Evolutionary conservation across 805 yeast species (phyloP).

Genomic region (Kodamaea leandrae): DNA sequence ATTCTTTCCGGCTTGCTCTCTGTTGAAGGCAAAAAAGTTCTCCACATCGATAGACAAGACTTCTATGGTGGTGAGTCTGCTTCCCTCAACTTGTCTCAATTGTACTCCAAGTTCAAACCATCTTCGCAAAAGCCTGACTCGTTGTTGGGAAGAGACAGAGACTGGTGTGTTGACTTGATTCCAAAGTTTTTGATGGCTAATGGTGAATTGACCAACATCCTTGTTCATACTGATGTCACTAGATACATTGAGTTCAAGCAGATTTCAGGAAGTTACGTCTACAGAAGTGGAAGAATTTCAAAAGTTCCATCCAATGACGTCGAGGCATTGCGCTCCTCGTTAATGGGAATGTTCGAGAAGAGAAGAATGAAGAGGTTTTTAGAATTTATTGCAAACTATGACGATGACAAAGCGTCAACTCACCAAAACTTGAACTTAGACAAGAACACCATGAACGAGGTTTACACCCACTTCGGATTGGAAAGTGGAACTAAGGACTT

Average conservation of each 20-base stretch:
- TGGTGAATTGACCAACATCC: slow-evolving; percentile 93
- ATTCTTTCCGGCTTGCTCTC: slow-evolving; percentile 89
- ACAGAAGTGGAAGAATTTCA: slow-evolving; percentile 84
- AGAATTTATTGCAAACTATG: slow-evolving; percentile 80
- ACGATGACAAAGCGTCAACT: slow-evolving; percentile 74
- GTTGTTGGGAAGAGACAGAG: slow-evolving; percentile 85
- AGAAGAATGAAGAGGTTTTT: slow-evolving; percentile 90
- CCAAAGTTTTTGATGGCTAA: slow-evolving; percentile 97
- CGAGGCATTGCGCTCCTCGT: slow-evolving; percentile 87
- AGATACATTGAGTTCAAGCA: slow-evolving; percentile 95
- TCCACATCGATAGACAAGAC: slow-evolving; percentile 94
- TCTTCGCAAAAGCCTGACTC: slow-evolving; percentile 60
- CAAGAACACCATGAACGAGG: slow-evolving; percentile 85
- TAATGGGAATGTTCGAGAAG: slow-evolving; percentile 96
- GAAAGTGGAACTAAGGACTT: slow-evolving; percentile 94
- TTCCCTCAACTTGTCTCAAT: slow-evolving; percentile 67
- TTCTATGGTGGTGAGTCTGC: slow-evolving; percentile 95
- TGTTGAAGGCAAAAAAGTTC: slow-evolving; percentile 96
- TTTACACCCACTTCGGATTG: slow-evolving; percentile 83
- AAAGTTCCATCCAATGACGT: slow-evolving; percentile 91
- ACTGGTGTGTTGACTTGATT: slow-evolving; percentile 96
- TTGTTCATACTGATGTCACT: slow-evolving; percentile 94
- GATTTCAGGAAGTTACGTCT: slow-evolving; percentile 93
- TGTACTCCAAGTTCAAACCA: slow-evolving; percentile 84
- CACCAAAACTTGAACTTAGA: slow-evolving; percentile 87